Conservation (phyloP, 805 yeast species). For the Candida mattraensis region DNA sequence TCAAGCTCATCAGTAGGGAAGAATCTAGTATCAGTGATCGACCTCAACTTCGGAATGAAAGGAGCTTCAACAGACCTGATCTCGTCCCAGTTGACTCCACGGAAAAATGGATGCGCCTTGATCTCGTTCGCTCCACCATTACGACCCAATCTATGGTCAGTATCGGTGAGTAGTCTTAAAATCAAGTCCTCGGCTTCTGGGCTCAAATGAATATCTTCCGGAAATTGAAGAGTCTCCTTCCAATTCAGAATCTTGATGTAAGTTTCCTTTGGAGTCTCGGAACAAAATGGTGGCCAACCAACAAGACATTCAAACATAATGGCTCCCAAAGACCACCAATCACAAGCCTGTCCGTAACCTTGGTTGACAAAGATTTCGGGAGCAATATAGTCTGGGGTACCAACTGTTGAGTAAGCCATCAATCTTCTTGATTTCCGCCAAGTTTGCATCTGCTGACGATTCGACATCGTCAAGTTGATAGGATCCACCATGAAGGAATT, state of each 20-base stretch:
- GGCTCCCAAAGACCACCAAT: conserved; percentile 97
- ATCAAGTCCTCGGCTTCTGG: conserved; percentile 89
- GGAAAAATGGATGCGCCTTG: conserved; percentile 86
- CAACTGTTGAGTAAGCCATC: conserved; percentile 96
- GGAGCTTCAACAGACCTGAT: conserved; percentile 90
- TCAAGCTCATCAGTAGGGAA: conserved; percentile 98
- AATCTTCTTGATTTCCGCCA: conserved; percentile 90
- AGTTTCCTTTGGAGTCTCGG: conserved; percentile 92
- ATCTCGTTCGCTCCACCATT: conserved; percentile 91
- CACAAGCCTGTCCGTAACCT: conserved; percentile 96
- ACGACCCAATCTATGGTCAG: conserved; percentile 81
- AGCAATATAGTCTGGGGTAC: conserved; percentile 95
- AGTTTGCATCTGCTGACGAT: conserved; percentile 91
- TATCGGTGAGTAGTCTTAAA: conserved; percentile 68
- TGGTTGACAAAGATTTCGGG: conserved; percentile 92
- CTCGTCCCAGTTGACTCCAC: conserved; percentile 95
- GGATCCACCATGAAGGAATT: conserved; percentile 91
- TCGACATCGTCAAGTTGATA: conserved; percentile 91
- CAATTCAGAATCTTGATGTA: conserved; percentile 88
- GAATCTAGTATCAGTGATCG: conserved; percentile 93
- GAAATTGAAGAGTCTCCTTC: conserved; percentile 84
- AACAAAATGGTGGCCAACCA: conserved; percentile 97
- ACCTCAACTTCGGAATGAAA: conserved; percentile 85
- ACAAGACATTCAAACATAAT: conserved; percentile 95
- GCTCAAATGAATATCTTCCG: conserved; percentile 87